These are phyloP conservation scores for Salvia rosmarinus DNA, from an alignment of 257 asterid genomes.

Conservation along the genomic window DNA sequence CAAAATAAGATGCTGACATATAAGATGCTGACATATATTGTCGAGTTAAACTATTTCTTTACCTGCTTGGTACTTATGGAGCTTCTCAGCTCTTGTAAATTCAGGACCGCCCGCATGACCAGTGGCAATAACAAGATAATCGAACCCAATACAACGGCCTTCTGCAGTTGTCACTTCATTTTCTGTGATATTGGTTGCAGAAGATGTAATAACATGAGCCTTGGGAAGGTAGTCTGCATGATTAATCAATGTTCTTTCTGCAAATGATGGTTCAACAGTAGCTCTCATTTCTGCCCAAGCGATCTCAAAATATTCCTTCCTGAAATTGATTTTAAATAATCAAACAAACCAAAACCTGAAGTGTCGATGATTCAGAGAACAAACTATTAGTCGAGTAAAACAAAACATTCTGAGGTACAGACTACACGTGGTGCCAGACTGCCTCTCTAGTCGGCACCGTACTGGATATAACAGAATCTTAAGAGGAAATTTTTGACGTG, in stretches of 20 bases:
- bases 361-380: background rate
- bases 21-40: background rate
- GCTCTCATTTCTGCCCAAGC: constrained; percentile 87
- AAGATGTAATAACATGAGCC: constrained; percentile 57
- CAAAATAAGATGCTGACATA: background rate
- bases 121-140: constrained; percentile 87
- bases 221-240: constrained; percentile 72
- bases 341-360: constrained; percentile 7
- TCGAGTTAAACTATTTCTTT: constrained; percentile 1
- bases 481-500: too few relatives aligned
- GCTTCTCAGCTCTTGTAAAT: constrained; percentile 54
- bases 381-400: background rate
- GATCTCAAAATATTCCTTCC: constrained; percentile 85
- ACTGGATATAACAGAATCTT: background rate
- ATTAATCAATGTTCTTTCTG: constrained; percentile 63
- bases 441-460: background rate
- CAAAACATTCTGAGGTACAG: background rate
- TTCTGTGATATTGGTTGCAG: constrained; percentile 62
- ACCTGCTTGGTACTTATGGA: constrained; percentile 68
- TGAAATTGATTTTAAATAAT: constrained; percentile 32
- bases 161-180: constrained; percentile 63
- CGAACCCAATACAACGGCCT: constrained; percentile 59
- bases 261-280: constrained; percentile 84
- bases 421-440: background rate
- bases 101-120: constrained; percentile 61